A percentile compares a stretch with the other conserved stretches of the same genome.
Conservation (phyloP, 768 basidiomycete species). For the Xerocomus spinulosus region DNA sequence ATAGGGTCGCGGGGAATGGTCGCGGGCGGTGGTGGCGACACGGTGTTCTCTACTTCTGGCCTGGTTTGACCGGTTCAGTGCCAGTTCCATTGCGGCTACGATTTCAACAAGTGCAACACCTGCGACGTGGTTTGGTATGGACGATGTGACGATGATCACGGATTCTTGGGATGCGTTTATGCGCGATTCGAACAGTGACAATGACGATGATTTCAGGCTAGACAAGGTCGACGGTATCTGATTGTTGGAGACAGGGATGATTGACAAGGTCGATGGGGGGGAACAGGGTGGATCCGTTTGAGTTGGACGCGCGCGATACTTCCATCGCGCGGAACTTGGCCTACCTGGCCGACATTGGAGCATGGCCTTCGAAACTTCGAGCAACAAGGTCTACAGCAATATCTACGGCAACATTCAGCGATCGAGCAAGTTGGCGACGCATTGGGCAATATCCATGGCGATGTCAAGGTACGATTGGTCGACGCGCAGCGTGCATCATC, state of each 20-base stretch:
- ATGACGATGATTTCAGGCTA: not conserved
- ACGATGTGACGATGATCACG: not conserved
- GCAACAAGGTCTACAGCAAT: not conserved
- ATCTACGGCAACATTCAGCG: too few relatives aligned
- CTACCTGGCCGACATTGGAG: not conserved
- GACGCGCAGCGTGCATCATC: not conserved
- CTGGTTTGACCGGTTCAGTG: not conserved
- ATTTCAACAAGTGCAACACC: not conserved
- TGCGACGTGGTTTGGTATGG: not conserved
- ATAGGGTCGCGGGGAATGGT: not conserved
- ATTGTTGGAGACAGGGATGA: not conserved
- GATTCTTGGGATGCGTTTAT: not conserved
- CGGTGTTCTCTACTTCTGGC: not conserved
- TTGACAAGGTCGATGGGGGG: not conserved
- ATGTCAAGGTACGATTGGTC: not conserved
- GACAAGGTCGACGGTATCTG: not conserved
- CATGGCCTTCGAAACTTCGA: not conserved
- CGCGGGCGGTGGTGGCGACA: not conserved
- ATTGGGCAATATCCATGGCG: not conserved
- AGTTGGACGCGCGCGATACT: not conserved
- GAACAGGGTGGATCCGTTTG: not conserved
- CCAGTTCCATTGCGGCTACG: not conserved
- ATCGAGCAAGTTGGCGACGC: not conserved
- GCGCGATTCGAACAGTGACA: not conserved
- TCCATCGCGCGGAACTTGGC: not conserved